Percentiles rank a stretch among this genome's conserved stretches.
Conservation (phyloP, 2,329 filamentous ascomycete species). For the Penicillium sp. region DNA sequence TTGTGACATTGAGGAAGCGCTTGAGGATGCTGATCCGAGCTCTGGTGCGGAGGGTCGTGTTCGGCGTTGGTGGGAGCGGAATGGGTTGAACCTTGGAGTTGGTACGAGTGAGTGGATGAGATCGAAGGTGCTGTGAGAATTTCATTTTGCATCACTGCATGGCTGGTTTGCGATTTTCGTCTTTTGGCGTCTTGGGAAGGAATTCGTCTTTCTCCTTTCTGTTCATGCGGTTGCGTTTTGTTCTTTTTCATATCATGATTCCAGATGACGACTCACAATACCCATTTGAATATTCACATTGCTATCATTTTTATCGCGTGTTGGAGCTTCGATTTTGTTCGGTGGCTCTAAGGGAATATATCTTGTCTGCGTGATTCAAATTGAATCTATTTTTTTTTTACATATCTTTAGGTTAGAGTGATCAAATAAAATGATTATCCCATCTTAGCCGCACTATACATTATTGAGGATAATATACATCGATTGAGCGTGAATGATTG, state of each 20-base stretch:
- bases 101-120: conserved; percentile 90
- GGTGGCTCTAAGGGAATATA: not conserved
- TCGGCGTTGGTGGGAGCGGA: conserved; percentile 81
- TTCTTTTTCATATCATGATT: conserved; percentile 14
- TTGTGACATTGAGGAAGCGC: conserved; percentile 90
- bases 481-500: not conserved
- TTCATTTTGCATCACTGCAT: conserved; percentile 4
- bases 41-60: conserved; percentile 70
- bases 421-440: too few species aligned
- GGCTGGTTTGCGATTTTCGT: conserved; percentile 2
- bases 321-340: not conserved
- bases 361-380: conserved; percentile 4
- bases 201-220: conserved; percentile 1
- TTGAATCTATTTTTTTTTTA: not conserved
- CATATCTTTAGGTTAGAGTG: not conserved
- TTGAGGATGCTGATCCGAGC: conserved; percentile 73
- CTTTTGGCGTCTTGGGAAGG: conserved; percentile 2
- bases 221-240: conserved; percentile 3
- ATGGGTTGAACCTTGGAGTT: conserved; percentile 77
- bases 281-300: conserved; percentile 23
- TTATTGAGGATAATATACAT: too few species aligned
- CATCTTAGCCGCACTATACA: not conserved
- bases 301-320: conserved; percentile 11
- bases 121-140: conserved; percentile 64
- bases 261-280: conserved; percentile 22